Conservation (phyloP, 768 basidiomycete genomes). For the Psilocybe azurescens region DNA sequence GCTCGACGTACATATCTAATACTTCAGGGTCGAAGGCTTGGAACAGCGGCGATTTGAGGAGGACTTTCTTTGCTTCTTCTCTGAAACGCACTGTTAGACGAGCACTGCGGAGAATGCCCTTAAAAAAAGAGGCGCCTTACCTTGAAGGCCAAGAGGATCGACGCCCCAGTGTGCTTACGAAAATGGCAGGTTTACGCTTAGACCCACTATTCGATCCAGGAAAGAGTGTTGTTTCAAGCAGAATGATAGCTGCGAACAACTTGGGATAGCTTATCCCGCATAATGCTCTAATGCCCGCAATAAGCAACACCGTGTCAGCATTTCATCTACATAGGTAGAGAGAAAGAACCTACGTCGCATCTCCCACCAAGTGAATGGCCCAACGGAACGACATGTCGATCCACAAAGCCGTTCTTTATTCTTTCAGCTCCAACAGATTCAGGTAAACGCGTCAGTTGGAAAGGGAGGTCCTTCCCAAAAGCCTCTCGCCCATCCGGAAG, state of each 20-base stretch:
- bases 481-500: constrained; percentile 23
- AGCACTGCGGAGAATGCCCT: neutral
- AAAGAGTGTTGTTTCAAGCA: constrained; percentile 27
- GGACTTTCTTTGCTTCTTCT: constrained; percentile 26
- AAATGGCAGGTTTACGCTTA: constrained; percentile 6
- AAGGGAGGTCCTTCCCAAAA: constrained; percentile 20
- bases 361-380: constrained; percentile 33
- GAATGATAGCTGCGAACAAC: constrained; percentile 24
- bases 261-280: constrained; percentile 27
- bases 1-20: constrained; percentile 24
- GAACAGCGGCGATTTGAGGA: constrained; percentile 27
- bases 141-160: constrained; percentile 30
- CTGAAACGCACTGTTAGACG: constrained; percentile 8
- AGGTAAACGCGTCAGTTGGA: constrained; percentile 17
- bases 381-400: constrained; percentile 23
- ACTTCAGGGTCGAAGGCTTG: constrained; percentile 26
- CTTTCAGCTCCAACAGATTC: constrained; percentile 2
- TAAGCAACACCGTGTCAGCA: neutral
- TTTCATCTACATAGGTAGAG: neutral
- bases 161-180: constrained; percentile 22
- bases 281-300: constrained; percentile 17
- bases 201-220: constrained; percentile 13
- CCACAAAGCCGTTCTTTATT: constrained; percentile 21
- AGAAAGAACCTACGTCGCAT: constrained; percentile 22
- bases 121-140: constrained; percentile 1